Conservation (phyloP, 441 rosid genomes). For the Erodium chrysanthum region DNA sequence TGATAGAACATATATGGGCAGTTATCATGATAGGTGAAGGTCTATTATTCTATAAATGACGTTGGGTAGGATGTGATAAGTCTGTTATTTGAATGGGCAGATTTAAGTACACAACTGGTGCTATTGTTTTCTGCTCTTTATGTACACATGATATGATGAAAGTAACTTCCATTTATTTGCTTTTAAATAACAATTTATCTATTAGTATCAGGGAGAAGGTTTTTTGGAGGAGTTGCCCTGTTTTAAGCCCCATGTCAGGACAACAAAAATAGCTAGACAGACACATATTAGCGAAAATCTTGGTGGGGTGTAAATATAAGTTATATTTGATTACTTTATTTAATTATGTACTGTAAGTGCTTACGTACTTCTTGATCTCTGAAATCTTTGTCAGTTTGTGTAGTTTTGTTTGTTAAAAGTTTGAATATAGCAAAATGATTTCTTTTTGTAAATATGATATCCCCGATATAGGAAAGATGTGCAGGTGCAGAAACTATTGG, state of each 20-base stretch:
- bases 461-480: constrained; percentile 78
- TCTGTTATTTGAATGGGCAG: constrained; percentile 1
- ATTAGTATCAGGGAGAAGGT: not conserved
- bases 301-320: not conserved
- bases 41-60: not conserved
- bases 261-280: not conserved
- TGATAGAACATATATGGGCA: not conserved
- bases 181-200: not conserved
- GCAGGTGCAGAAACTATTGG: constrained; percentile 63
- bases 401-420: constrained; percentile 14
- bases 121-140: not conserved
- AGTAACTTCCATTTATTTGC: not conserved
- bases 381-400: constrained; percentile 3
- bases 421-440: constrained; percentile 13
- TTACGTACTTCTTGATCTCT: constrained; percentile 10
- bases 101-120: not conserved
- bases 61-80: not conserved
- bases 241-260: not conserved
- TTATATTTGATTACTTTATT: not conserved
- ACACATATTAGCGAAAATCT: not conserved
- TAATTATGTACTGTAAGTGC: not conserved
- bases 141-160: not conserved
- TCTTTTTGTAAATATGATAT: constrained; percentile 17
- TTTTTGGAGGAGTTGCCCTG: not conserved
- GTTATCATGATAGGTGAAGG: not conserved